These are phyloP conservation scores for Carex littledalei DNA, from an alignment of 176 grass and related monocot species.

Conservation along the genomic window DNA sequence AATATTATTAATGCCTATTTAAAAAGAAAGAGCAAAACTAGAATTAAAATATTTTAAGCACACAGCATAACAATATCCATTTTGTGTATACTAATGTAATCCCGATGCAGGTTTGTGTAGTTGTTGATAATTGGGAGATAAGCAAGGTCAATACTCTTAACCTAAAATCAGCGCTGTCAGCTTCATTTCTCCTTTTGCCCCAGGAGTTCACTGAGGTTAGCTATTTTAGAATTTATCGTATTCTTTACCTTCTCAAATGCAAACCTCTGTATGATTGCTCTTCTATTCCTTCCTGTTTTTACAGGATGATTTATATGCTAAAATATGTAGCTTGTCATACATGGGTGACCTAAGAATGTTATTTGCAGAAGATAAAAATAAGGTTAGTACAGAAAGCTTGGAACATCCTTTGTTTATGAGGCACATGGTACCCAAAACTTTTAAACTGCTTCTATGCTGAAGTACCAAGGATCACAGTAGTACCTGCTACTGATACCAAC, in stretches of 20 bases:
- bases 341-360: constrained; percentile 94
- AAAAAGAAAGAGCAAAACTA: not conserved
- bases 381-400: constrained; percentile 37
- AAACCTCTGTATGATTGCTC: constrained; percentile 4
- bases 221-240: constrained; percentile 11
- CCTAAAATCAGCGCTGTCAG: constrained; percentile 61
- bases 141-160: constrained; percentile 58
- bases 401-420: not conserved
- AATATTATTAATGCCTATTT: not conserved
- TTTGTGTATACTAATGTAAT: not conserved
- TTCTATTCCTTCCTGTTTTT: not conserved
- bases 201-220: constrained; percentile 62
- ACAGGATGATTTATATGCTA: constrained; percentile 76
- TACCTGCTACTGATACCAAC: not conserved
- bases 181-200: constrained; percentile 85
- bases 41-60: not conserved
- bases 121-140: constrained; percentile 42
- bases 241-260: constrained; percentile 2
- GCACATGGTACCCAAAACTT: not conserved
- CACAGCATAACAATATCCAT: not conserved
- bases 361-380: constrained; percentile 92
- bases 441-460: not conserved
- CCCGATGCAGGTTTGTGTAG: constrained; percentile 20
- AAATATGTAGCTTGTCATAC: constrained; percentile 86
- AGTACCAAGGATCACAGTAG: not conserved